Evolutionary conservation across 2,329 filamentous ascomycete species (phyloP), one percentile per base, ranked within the genome.

Genomic region (Trichoderma asperellum): DNA sequence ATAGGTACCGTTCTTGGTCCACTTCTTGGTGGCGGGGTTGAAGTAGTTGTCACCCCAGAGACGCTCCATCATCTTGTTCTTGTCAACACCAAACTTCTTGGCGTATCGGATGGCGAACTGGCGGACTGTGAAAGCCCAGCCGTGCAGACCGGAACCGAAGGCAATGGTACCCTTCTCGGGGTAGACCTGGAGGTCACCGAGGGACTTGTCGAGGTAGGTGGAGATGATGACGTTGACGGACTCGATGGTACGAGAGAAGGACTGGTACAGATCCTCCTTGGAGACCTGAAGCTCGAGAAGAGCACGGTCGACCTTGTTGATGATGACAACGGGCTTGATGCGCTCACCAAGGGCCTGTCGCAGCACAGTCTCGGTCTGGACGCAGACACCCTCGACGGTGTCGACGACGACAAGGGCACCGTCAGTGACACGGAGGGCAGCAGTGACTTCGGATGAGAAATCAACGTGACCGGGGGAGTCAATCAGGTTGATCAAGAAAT

Each of bases 231-330:
- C 96, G 89, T 99, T 99, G 83, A 99, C 96, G 80, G 95, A 98
- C 91, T 99, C 96, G 80, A 99, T 94, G 83, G 96, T 97, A 91
- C 95, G 92, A 74, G 93, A 94, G 92, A 99, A 99, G 83, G 95
- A 97, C 89, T 98, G 95, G 91, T 97, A 99, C 76, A 99, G 87
- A 82, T 99, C 96, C 87, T 99, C 96, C 91, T 98, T 97, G 85
- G 89, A 91, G 81, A 97, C 91, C 88, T 99, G 96, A 74, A 99
- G 91, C 87, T 99, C 96, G 83, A 99, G 94, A 81, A 99, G 93
- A 85, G 96, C 94, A 87, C 96, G 95, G 83, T 99, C 96, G 84
- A 99, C 96, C 92, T 99, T 99, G 94, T 99, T 99, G 90, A 99
- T 97, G 85, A 97, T 92, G 82, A 97, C 90, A 80, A 99, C 95